phyloP scores from a whole-genome alignment of 306 rosid genomes.

The Acmispon strigosus region DNA sequence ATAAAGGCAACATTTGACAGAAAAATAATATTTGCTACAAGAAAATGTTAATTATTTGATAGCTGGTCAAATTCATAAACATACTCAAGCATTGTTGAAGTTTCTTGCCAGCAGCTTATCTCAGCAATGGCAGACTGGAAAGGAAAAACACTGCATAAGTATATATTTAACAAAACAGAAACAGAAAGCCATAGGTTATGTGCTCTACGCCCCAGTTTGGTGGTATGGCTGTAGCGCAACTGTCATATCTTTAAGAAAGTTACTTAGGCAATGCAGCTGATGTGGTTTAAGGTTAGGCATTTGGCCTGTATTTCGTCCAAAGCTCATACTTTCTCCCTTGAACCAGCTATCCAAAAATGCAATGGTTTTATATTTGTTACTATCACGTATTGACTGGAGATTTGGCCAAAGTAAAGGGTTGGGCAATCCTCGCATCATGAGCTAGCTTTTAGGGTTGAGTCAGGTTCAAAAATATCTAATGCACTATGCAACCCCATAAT shows the following conservation, averaged over 20 bases:
- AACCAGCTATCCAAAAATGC: no score
- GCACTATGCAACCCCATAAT: no score
- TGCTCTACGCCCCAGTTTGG: not conserved
- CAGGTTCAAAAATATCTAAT: no score
- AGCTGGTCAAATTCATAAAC: constrained; percentile 18
- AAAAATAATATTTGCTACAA: not conserved
- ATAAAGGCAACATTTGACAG: not conserved
- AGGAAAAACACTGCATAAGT: constrained; percentile 9
- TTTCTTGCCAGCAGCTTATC: constrained; percentile 90
- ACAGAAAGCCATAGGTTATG: not conserved
- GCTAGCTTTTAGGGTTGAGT: no score
- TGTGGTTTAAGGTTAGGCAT: not conserved
- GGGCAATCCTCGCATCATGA: no score
- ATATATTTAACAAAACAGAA: not conserved
- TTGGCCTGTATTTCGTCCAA: not conserved
- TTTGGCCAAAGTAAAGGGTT: no score
- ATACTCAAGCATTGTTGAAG: constrained; percentile 92
- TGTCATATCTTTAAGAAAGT: not conserved
- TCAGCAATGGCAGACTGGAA: constrained; percentile 87
- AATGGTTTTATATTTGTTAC: no score
- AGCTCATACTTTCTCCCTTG: not conserved
- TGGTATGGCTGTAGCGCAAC: not conserved
- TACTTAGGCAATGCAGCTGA: not conserved
- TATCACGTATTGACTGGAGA: no score
- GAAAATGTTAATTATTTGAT: not conserved